A percentile compares a stretch with the other conserved stretches of the same genome.
Conservation (phyloP, 1,139 yeast genomes). For the Candida sp. region DNA sequence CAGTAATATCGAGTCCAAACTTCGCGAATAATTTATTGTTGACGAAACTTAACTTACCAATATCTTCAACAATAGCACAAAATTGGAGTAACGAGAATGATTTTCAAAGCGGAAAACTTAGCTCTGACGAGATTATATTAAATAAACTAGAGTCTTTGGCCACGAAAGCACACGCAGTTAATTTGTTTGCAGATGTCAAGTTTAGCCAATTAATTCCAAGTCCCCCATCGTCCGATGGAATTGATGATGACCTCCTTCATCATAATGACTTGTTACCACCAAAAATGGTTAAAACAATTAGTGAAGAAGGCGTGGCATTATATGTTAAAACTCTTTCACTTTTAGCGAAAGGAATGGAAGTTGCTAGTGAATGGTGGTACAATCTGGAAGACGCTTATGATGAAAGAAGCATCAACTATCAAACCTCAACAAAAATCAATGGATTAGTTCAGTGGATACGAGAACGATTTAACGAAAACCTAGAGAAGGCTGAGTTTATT, state of each 20-base stretch:
- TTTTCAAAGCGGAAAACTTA: conserved; percentile 6
- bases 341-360: conserved; percentile 79
- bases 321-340: conserved; percentile 82
- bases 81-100: conserved; percentile 8
- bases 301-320: conserved; percentile 82
- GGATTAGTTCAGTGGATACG: conserved; percentile 92
- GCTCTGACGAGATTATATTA: conserved; percentile 34
- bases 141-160: conserved; percentile 69
- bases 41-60: conserved; percentile 33
- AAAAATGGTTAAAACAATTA: conserved; percentile 54
- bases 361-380: conserved; percentile 90
- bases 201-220: conserved; percentile 79
- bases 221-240: conserved; percentile 56
- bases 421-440: conserved; percentile 49
- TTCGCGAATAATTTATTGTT: conserved; percentile 33
- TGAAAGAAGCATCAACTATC: conserved; percentile 6
- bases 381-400: conserved; percentile 14
- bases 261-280: conserved; percentile 53
- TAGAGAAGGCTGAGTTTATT: conserved; percentile 84
- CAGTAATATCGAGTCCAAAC: conserved; percentile 27
- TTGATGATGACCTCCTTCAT: conserved; percentile 38
- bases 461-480: conserved; percentile 80
- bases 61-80: conserved; percentile 12
- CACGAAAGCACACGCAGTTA: conserved; percentile 87
- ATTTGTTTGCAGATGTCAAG: conserved; percentile 88